Base-by-base conservation (phyloP, 1,284 basidiomycete species). In the Cryptococcus amylolentus region DNA sequence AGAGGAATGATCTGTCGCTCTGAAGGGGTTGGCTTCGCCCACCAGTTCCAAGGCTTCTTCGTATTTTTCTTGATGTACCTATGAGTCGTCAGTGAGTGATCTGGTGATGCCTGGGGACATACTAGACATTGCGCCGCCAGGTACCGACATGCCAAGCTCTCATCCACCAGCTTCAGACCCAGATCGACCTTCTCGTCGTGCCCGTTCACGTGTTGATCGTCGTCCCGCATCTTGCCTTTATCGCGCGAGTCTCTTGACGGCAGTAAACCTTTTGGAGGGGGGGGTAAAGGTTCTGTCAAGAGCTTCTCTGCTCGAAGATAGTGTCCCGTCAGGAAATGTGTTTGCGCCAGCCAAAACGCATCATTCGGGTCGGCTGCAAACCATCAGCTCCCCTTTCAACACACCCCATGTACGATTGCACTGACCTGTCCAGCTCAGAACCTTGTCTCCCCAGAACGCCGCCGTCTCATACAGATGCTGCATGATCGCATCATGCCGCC, bases 271-370 rank as follows among this genome's bases (percentile, higher is more conserved):
- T 54, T 55, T 12, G 66, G 50, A 77, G 81, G 28, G 81, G 81
- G 59, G 0, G 70, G 71, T 14, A 77, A 61, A 0, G 91, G 89
- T 28, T 89, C 84, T 0, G 88, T 91, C 44, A 99, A 83, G 18
- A 99, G 82, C 49, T 89, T 84, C 75, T 97, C 93, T 1, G 96
- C 94, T 41, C 93, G 88, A 7, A 90, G 87, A 75, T 95, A 98
- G 64, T 97, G 91, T 64, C 94, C 88, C 5, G 89, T 93, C 78
- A 93, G 86, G 74, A 97, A 99, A 78, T 93, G 93, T 0, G 90
- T 91, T 74, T 98, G 95, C 1, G 96, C 95, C 16, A 99, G 85
- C 92, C 95, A 98, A 77, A 98, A 98, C 9, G 93, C 96, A 77
- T 99, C 96, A 74, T 95, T 94, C 35, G 90, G 86, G 66, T 96